Conservation (phyloP, 2,329 filamentous ascomycete genomes). For the Stenocarpella maydis region DNA sequence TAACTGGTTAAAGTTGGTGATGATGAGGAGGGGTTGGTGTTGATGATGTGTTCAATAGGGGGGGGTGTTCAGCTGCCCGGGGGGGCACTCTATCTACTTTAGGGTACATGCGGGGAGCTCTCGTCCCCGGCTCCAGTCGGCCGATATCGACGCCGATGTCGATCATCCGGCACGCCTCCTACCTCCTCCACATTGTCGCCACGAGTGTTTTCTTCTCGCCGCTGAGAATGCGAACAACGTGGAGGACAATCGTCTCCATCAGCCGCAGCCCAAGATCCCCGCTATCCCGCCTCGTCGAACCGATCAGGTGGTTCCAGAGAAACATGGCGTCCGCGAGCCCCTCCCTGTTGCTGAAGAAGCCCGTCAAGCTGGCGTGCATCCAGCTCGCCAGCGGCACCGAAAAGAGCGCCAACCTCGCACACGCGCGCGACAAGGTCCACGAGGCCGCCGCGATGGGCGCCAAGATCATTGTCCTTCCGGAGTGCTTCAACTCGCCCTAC, state of each 20-base stretch:
- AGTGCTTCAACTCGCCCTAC: constrained; percentile 99
- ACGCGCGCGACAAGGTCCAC: constrained; percentile 82
- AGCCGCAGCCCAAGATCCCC: constrained; percentile 13
- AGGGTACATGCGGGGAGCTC: constrained; percentile 28
- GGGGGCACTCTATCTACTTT: no score
- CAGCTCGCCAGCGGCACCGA: constrained; percentile 84
- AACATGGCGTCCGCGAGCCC: constrained; percentile 44
- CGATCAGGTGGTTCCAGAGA: constrained; percentile 40
- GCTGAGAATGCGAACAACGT: constrained; percentile 30
- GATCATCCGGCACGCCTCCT: neutral
- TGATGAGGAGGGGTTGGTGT: no score
- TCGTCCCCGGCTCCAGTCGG: constrained; percentile 12
- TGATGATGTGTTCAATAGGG: no score
- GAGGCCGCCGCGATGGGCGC: constrained; percentile 81
- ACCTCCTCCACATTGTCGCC: neutral
- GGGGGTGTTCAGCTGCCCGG: no score
- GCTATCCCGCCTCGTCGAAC: constrained; percentile 33
- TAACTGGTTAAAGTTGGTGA: no score
- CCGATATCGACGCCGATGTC: constrained; percentile 1
- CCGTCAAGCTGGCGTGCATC: constrained; percentile 81
- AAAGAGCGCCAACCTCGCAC: constrained; percentile 83
- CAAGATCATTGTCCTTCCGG: constrained; percentile 88
- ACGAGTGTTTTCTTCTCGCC: neutral
- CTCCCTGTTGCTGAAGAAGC: constrained; percentile 69
- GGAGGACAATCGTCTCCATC: constrained; percentile 29